Conservation (phyloP, 148 eudicot species). For the Pouteria glomerata region DNA sequence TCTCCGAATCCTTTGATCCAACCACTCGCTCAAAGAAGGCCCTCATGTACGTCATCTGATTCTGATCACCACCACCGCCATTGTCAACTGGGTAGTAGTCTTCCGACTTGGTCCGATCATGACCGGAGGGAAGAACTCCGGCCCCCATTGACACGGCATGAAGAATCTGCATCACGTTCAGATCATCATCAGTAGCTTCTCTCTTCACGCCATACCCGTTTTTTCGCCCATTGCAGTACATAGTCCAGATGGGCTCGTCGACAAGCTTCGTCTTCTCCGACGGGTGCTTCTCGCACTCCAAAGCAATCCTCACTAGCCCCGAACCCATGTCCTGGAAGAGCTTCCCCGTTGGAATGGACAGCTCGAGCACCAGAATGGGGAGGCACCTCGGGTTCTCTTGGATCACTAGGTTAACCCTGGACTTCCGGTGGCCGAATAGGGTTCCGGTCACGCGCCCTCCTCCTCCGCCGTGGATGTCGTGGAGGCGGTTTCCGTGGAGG, state of each 20-base stretch:
- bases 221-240: slow-evolving; percentile 69
- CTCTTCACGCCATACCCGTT: slow-evolving; percentile 70
- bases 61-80: too few species aligned
- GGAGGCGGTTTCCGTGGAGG: slow-evolving; percentile 19
- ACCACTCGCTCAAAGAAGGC: slow-evolving; percentile 66
- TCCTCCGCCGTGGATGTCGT: slow-evolving; percentile 51
- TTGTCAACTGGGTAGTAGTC: too few species aligned
- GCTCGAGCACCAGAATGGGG: slow-evolving; percentile 64
- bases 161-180: slow-evolving; percentile 60
- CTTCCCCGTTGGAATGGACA: slow-evolving; percentile 65
- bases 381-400: slow-evolving; percentile 69
- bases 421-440: slow-evolving; percentile 54
- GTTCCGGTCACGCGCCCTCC: slow-evolving; percentile 69
- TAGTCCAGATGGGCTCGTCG: slow-evolving; percentile 80
- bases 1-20: slow-evolving; percentile 81
- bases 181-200: slow-evolving; percentile 71
- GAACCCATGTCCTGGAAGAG: slow-evolving; percentile 75
- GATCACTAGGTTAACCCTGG: slow-evolving; percentile 59
- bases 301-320: slow-evolving; percentile 67
- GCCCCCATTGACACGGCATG: slow-evolving; percentile 90
- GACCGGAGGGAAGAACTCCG: slow-evolving; percentile 83
- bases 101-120: too few species aligned
- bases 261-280: slow-evolving; percentile 52
- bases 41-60: slow-evolving; percentile 80
- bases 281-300: slow-evolving; percentile 60